Evolutionary conservation across 805 yeast species (phyloP).

Genomic region (Wickerhamomyces chambardii): DNA sequence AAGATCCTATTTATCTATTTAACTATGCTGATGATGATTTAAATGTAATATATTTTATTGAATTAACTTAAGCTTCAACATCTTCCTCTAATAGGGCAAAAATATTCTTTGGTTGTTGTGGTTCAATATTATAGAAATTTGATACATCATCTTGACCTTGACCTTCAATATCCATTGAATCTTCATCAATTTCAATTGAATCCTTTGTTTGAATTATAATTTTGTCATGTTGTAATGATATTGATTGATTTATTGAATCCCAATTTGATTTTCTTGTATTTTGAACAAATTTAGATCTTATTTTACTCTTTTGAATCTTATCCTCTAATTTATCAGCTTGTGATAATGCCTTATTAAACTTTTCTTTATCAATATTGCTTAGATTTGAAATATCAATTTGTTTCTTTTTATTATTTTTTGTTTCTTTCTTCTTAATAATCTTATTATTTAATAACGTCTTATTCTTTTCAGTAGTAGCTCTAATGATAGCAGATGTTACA

Average conservation of each 20-base stretch:
- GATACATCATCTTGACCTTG: constrained; percentile 6
- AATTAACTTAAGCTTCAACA: constrained; percentile 22
- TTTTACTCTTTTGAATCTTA: constrained; percentile 56
- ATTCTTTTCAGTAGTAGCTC: constrained; percentile 58
- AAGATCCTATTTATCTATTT: too few species aligned
- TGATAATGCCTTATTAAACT: constrained; percentile 39
- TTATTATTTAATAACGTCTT: constrained; percentile 53
- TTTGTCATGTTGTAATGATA: constrained; percentile 10
- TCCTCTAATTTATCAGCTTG: constrained; percentile 46
- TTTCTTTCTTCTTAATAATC: constrained; percentile 29
- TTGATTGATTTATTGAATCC: constrained; percentile 53
- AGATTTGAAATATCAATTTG: constrained; percentile 24
- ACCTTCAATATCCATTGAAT: constrained; percentile 13
- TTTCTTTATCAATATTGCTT: constrained; percentile 25
- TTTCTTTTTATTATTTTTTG: constrained; percentile 17
- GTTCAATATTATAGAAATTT: constrained; percentile 5
- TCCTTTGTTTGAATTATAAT: constrained; percentile 5
- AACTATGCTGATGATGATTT: too few species aligned
- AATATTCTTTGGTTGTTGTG: constrained; percentile 10
- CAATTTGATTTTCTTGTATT: constrained; percentile 60
- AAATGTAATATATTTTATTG: background rate
- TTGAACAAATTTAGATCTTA: constrained; percentile 54
- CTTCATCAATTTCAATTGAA: constrained; percentile 12
- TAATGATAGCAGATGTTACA: constrained; percentile 51
- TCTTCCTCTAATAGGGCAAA: constrained; percentile 22